Evolutionary conservation across 805 yeast genomes (phyloP), one percentile per base, ranked within the genome.

Genomic region (Zygoascus bituminiphila): DNA sequence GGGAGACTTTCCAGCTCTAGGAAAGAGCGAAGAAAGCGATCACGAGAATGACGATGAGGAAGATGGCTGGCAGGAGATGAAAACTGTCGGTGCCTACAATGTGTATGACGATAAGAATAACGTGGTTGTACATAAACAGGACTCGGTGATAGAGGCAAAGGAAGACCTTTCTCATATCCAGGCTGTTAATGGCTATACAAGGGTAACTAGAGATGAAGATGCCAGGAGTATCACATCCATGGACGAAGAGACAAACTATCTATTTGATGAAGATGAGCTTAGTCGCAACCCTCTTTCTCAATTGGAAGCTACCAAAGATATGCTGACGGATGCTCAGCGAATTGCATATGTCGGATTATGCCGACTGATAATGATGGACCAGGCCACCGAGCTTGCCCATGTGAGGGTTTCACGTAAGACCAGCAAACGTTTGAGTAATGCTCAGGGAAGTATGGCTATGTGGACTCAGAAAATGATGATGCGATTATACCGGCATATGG

Each of bases 321-420:
- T 93, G 78, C 72, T 93, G 14, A 73, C 80, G 6, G 98, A 88
- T 15, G 72, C 83, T 14, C 96, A 93, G 63, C 82, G 86, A 58
- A 82, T 89, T 52, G 98, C 98, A 2, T 93, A 93, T 61, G 84
- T 85, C 5, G 98, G 96, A 0, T 72, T 91, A 8, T 80, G 84
- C 7, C 83, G 85, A 56, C 74, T 93, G 31, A 73, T 84, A 5
- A 75, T 82, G 46, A 85, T 84, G 21, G 85, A 84, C 19, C 79
- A 88, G 83, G 95, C 95, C 17, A 77, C 86, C 0, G 80, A 79
- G n/a, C 66, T 89, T 50, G 89, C 93, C 0, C 67, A 70, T 45
- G 14, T 51, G 2, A 74, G 71, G 19, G 76, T 74, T 8, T 44
- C 54, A 6, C 62, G 76, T 0, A 67, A 65, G 43, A 70, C 81